Base-by-base conservation (phyloP, 75 land plant species). In the Selaginella tamariscina region DNA sequence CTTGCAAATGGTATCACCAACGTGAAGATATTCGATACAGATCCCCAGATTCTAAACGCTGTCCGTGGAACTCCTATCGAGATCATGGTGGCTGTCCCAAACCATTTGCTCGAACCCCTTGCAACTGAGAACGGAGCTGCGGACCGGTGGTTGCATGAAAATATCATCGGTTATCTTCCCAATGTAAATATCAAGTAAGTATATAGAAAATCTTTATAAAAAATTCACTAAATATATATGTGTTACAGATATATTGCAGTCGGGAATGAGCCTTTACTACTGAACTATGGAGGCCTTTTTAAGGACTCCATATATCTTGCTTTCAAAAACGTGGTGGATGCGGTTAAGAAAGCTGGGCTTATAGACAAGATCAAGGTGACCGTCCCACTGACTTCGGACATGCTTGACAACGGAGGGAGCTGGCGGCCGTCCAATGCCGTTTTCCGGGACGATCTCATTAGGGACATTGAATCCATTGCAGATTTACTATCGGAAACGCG, bases 21-120 rank as follows among this genome's bases (percentile, higher is more conserved):
- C 68, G 85, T 85, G 68, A 87, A 87, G 81, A 77, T 87, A 32
- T 87, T 87, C 67, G 85, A 87, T 56, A 74, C 81, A 1, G 85
- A 82, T 32, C 31, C 28, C 9, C 39, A 62, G 29, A 68, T 73
- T 22, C 26, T 87, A 56, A 68, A 49, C 2, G 69, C 79, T 1
- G 56, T 87, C 23, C 82, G 79, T 0, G 81, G 75, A 2, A 75
- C 69, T 1, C 73, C 79, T 54, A 82, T 87, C 54, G 85, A 87
- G 68, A 78, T 85, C 31, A 87, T 82, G 83, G 71, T 85, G 27
- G 88, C 81, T 0, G 76, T 86, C 20, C 84, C 90, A 0, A 87
- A 85, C 32, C 64, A 78, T 5, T 60, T 76, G 81, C 79, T 93
- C 65, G 63, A 39, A 5, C 32, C 24, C 2, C 56, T 93, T 0